Base-by-base conservation (phyloP, 371 early-diverging fungal species). In the Saksenaea vasiformis region DNA sequence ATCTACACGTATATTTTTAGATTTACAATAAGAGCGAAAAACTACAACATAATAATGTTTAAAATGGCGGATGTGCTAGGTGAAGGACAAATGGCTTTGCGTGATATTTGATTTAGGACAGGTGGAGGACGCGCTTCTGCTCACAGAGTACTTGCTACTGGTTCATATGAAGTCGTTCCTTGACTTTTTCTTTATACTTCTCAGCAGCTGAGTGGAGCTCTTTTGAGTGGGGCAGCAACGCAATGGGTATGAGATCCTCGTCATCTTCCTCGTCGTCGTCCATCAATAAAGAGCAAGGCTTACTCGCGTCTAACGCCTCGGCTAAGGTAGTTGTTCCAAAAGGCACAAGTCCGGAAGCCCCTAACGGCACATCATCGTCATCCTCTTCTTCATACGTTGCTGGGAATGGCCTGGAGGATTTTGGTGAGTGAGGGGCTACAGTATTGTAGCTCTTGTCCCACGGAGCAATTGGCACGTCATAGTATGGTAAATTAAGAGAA, bases 141-240 rank as follows among this genome's bases (percentile, higher is more conserved):
- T n/a, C n/a, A n/a, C n/a, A n/a, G n/a, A 57, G 34, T 44, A 66
- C 27, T 10, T 39, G 27, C n/a, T 62, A 64, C 10, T 36, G 54
- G 27, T 41, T 39, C 67, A 67, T 67, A 19, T 62, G 43, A n/a
- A 67, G 24, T 53, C 56, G 67, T 22, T 74, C 74, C 34, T 56
- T 69, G 34, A 77, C 77, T 61, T 66, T 73, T 54, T 71, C 69
- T 41, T 77, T 77, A 54, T 77, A 77, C 22, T 77, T 77, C 53
- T 77, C 77, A 13, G 77, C 77, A 11, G 77, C 77, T 5, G 77
- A 68, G 27, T 70, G 34, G 19, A 66, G 54, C 19, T 62, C 62
- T 39, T 4, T 17, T 41, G 27, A 43, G 27, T 13, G 60, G 51
- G 54, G 22, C 3, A 72, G 54, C 3, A 47, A 34, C 17, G 71